Conservation (phyloP, 164 flowering plant genomes). For the Cinnamomum micranthum region DNA sequence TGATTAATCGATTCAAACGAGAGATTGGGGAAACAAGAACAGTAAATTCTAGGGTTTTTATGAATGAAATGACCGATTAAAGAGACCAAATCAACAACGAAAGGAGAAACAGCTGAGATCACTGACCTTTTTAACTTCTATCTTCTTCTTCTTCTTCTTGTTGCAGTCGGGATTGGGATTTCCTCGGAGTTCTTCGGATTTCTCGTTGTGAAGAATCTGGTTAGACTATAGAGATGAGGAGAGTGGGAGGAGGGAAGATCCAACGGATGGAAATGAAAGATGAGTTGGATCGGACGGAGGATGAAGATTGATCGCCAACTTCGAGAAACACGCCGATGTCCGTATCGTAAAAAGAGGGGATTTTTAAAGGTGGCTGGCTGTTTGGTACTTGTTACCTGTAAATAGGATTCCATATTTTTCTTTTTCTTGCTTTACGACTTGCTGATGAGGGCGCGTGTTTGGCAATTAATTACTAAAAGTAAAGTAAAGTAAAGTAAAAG, state of each 20-base stretch:
- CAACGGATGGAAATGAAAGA: background rate
- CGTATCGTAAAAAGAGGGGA: no score
- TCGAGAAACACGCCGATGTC: slow-evolving; percentile 6
- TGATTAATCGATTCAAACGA: background rate
- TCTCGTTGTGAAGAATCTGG: no score
- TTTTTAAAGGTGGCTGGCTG: no score
- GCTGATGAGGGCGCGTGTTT: no score
- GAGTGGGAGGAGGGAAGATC: background rate
- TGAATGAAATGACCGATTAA: background rate
- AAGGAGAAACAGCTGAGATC: background rate
- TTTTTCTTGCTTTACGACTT: no score
- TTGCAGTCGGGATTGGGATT: background rate
- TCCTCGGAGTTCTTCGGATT: background rate
- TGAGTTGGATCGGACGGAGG: background rate
- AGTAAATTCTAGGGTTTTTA: background rate
- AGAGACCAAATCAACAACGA: background rate
- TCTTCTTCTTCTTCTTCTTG: background rate
- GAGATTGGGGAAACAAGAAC: background rate
- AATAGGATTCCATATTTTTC: no score
- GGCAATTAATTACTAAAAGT: no score
- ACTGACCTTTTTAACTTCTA: background rate
- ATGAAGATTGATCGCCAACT: background rate
- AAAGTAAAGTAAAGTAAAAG: no score
- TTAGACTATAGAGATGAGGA: background rate
- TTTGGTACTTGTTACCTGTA: no score